Evolutionary conservation across 1,284 basidiomycete species (phyloP).

Genomic region (Ceratobasidium sp.): DNA sequence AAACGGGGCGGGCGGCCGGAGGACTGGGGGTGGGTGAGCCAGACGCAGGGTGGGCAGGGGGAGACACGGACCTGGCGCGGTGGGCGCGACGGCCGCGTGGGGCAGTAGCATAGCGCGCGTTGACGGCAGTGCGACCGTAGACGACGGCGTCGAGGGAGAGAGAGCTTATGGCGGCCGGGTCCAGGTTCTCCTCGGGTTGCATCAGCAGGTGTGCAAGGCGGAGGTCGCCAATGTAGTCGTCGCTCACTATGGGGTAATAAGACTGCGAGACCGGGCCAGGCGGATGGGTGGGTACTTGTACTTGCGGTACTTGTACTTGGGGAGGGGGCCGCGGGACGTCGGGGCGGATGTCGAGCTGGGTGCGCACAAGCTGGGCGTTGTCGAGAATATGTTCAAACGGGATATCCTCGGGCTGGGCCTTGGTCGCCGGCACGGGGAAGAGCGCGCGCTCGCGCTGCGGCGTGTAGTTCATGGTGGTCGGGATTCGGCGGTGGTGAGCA

Average conservation of each 20-base stretch:
- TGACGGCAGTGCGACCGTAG: background rate
- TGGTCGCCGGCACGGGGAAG: background rate
- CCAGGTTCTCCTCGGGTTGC: constrained; percentile 4
- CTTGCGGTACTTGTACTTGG: background rate
- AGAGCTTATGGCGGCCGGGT: background rate
- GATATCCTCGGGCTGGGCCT: background rate
- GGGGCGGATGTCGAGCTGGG: background rate
- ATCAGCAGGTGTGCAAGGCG: constrained; percentile 2
- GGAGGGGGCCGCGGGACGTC: background rate
- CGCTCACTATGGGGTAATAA: constrained; percentile 7
- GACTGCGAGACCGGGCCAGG: background rate
- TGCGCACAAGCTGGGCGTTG: background rate
- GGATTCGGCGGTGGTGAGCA: background rate
- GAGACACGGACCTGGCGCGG: background rate
- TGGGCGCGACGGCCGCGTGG: background rate
- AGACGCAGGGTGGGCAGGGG: background rate
- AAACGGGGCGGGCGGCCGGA: background rate
- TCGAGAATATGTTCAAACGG: background rate
- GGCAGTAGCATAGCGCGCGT: background rate
- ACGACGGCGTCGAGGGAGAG: background rate
- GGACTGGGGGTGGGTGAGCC: background rate
- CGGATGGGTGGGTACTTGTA: background rate
- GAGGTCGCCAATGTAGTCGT: background rate
- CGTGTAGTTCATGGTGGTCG: background rate
- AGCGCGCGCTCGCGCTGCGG: background rate